Percentiles rank a stretch among this genome's conserved stretches.
phyloP scores from a whole-genome alignment of 371 early-diverging fungal genomes.

The Rhizopus sp. region DNA sequence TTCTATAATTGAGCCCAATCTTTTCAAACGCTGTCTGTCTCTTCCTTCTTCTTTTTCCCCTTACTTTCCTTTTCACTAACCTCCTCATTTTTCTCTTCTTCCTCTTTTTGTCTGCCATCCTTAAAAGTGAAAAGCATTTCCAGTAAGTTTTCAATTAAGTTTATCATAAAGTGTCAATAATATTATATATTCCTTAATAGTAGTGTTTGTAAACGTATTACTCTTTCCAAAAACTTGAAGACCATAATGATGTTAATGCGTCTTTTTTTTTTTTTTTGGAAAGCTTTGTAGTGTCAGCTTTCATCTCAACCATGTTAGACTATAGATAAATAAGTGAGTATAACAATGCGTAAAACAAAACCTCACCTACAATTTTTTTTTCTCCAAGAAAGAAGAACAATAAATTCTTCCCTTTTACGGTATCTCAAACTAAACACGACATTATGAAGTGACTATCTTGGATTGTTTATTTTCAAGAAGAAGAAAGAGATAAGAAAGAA shows the following conservation, averaged over 20 bases:
- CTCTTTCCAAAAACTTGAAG: conserved; percentile 8
- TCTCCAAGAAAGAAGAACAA: no score
- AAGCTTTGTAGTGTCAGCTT: no score
- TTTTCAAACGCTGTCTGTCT: conserved; percentile 9
- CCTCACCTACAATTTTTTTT: no score
- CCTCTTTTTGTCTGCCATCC: conserved; percentile 4
- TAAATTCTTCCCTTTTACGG: no score
- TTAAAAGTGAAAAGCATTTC: conserved; percentile 1
- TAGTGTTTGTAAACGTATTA: background rate
- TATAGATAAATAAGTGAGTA: no score
- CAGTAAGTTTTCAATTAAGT: conserved; percentile 1
- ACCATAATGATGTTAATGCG: background rate
- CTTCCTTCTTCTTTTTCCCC: conserved; percentile 1
- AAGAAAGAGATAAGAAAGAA: no score
- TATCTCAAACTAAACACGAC: no score
- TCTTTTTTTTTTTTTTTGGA: no score
- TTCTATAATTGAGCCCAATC: conserved; percentile 10
- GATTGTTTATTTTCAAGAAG: no score
- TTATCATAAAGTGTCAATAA: background rate
- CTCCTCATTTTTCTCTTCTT: conserved; percentile 1
- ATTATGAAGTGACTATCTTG: no score
- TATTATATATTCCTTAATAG: conserved; percentile 1
- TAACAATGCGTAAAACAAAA: no score
- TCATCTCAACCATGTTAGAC: no score
- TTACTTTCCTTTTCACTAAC: conserved; percentile 2